Evolutionary conservation across 345 rosid genomes (phyloP), one percentile per base, ranked within the genome.

Genomic region (Pugionium dolabratum): DNA sequence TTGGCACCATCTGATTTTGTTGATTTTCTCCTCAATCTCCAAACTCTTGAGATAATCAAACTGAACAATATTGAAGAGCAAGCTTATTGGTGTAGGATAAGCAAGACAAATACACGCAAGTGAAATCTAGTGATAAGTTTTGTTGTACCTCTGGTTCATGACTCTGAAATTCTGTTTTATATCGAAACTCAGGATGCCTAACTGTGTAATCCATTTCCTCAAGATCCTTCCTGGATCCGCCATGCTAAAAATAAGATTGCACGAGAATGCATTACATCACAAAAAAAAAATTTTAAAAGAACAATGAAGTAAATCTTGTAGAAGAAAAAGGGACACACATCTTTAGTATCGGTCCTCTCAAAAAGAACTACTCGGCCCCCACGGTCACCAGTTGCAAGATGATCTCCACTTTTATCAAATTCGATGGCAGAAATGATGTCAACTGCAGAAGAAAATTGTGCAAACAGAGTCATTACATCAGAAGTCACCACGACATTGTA

Each of bases 21-120:
- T 95, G 66, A 95, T 91, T 86, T 95, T 95, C 81, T 95, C 99
- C 83, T 95, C 99, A 79, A 95, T 95, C 76, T 95, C 99, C 96
- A 95, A 89, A 74, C 99, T 95, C 86, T 95, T 95, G 66, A 95
- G 91, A 82, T 95, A 95, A 82, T 95, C 99, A 83, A 95, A 95
- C 99, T 95, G 89, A 62, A 47, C 79, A 5, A 66, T 42, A 67
- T 31, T 32, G 41, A 44, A 55, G 48, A 55, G 37, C 18, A 33
- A 67, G 59, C 58, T 64, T 62, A 69, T 29, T 18, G 25, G 49
- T 2, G 6, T 2, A 35, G 51, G 62, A 64, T 10, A 31, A 57
- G 46, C 6, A 62, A 26, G 18, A 9, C 40, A 46, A 45, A 52
- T 29, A 65, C 40, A 4, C 6, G 5, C 7, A 37, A 54, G 40